Percentiles rank a stretch among this genome's conserved stretches.
These are phyloP conservation scores for Lasiodiplodia sp. DNA, from an alignment of 2,329 filamentous ascomycete species.

Conservation along the genomic window DNA sequence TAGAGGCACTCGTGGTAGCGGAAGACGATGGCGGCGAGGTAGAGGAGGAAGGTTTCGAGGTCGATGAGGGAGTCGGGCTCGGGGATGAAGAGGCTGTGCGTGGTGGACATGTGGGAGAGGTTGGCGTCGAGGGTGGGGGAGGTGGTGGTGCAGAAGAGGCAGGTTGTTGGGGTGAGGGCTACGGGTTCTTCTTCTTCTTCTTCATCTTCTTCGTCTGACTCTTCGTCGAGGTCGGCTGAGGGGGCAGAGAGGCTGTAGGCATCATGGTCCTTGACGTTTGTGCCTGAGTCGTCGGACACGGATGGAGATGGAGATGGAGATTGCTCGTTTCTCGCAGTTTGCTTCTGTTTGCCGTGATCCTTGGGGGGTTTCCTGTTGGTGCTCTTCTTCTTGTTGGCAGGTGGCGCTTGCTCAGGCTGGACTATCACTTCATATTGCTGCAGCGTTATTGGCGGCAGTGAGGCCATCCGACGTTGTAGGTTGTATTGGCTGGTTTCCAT, in stretches of 20 bases:
- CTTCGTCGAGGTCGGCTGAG: not conserved
- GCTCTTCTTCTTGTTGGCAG: no score
- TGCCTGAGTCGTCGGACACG: no score
- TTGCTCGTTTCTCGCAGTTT: no score
- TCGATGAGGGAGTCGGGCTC: conserved; percentile 36
- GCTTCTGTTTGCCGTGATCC: no score
- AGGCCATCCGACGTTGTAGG: conserved; percentile 6
- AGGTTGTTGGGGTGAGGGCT: conserved; percentile 31
- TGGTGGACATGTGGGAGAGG: conserved; percentile 39
- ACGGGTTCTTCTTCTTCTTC: not conserved
- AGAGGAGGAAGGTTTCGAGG: conserved; percentile 41
- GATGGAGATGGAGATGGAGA: no score
- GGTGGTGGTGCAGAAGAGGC: conserved; percentile 42
- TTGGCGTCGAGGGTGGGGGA: conserved; percentile 10
- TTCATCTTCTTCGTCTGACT: not conserved
- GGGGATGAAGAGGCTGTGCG: conserved; percentile 42
- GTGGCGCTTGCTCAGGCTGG: no score
- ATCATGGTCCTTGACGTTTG: not conserved
- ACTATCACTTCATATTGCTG: no score
- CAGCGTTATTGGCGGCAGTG: not conserved
- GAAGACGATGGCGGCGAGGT: conserved; percentile 40
- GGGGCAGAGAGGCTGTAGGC: conserved; percentile 4
- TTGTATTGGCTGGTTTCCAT: not conserved
- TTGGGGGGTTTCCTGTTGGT: no score
- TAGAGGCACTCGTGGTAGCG: conserved; percentile 46